Evolutionary conservation across 2,329 filamentous ascomycete species (phyloP).

Genomic region (Tolypocladium nubicola): DNA sequence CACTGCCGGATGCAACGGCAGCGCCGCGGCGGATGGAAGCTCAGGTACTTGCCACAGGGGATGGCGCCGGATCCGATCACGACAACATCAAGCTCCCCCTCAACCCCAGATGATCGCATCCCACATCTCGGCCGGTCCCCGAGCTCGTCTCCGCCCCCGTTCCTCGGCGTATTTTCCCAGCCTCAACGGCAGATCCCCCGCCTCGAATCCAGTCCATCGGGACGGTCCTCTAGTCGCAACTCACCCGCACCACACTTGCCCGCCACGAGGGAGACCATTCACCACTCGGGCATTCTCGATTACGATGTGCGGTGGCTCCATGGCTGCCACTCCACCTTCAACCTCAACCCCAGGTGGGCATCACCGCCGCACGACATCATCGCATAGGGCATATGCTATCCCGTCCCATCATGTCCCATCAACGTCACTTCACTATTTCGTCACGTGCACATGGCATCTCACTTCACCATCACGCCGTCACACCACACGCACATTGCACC

Average conservation of each 20-base stretch:
- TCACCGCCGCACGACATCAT: background rate
- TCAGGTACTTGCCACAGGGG: background rate
- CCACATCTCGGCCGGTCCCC: background rate
- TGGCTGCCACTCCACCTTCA: background rate
- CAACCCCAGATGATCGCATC: background rate
- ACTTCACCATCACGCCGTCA: background rate
- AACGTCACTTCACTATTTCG: no score
- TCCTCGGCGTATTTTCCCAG: background rate
- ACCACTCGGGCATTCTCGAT: background rate
- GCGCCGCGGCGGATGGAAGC: background rate
- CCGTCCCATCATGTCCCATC: background rate
- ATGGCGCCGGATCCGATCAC: background rate
- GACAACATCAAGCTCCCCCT: background rate
- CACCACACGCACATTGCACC: background rate
- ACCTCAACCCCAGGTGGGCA: background rate
- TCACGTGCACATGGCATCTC: background rate
- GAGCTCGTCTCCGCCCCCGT: background rate
- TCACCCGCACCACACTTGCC: background rate
- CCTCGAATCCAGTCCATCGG: background rate
- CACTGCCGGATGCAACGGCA: background rate
- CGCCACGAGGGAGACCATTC: background rate
- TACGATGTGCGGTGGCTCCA: background rate
- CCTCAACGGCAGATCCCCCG: background rate
- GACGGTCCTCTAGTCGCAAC: background rate
- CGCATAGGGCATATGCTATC: background rate